Conservation (phyloP, 2,329 filamentous ascomycete species). For the Calonectria pteridis region DNA sequence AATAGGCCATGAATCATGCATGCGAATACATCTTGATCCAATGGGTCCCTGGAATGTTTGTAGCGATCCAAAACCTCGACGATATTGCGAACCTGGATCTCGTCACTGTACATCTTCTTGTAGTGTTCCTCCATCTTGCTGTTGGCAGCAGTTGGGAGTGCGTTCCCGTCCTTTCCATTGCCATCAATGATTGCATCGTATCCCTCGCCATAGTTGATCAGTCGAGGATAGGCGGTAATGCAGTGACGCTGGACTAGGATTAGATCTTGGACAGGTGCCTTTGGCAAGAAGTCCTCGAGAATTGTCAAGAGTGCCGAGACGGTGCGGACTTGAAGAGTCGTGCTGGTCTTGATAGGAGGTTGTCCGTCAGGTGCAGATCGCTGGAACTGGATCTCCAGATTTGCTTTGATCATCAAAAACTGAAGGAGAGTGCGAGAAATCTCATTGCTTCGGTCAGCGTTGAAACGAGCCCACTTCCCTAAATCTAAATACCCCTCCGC, state of each 20-base stretch:
- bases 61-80: constrained; percentile 87
- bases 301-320: constrained; percentile 85
- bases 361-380: constrained; percentile 72
- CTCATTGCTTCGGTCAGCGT: constrained; percentile 73
- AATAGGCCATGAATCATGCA: constrained; percentile 99
- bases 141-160: constrained; percentile 82
- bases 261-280: constrained; percentile 73
- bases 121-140: constrained; percentile 97
- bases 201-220: constrained; percentile 97
- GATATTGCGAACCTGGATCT: constrained; percentile 87
- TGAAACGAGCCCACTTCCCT: constrained; percentile 81
- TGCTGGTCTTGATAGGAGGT: constrained; percentile 69
- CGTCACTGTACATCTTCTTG: constrained; percentile 96
- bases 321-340: constrained; percentile 86
- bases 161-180: constrained; percentile 86
- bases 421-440: constrained; percentile 80
- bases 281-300: constrained; percentile 76
- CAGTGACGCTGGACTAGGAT: constrained; percentile 87
- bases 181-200: constrained; percentile 91
- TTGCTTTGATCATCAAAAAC: constrained; percentile 87
- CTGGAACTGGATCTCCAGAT: constrained; percentile 82
- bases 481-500: constrained; percentile 85
- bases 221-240: constrained; percentile 90
- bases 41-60: constrained; percentile 85
- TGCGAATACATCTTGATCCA: constrained; percentile 94